phyloP scores from a whole-genome alignment of 352 stramenopile genomes.

The Sclerospora graminicola region DNA sequence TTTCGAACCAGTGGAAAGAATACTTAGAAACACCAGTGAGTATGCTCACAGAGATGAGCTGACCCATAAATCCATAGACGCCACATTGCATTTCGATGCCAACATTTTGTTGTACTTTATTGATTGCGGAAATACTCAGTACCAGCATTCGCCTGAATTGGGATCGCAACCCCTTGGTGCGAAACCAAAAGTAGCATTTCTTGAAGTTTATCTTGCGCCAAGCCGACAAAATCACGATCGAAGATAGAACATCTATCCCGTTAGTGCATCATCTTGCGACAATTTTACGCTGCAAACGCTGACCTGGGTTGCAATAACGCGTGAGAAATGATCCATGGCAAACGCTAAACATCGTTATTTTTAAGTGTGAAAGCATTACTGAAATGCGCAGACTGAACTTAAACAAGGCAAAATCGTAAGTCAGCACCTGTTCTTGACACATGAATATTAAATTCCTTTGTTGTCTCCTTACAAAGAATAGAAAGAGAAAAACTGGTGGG shows the following conservation, averaged over 20 bases:
- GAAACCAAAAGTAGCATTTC: constrained; percentile 60
- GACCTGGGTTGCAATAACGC: constrained; percentile 65
- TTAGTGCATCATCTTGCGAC: too few species aligned
- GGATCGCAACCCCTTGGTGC: constrained; percentile 53
- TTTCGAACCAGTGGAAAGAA: constrained; percentile 94
- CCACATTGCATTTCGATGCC: too few species aligned
- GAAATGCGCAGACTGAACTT: constrained; percentile 63
- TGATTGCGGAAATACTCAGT: constrained; percentile 15
- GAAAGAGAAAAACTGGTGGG: too few species aligned
- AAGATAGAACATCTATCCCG: too few species aligned
- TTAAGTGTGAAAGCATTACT: constrained; percentile 64
- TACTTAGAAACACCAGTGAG: constrained; percentile 91
- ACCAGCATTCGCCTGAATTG: constrained; percentile 32
- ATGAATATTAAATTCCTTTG: too few species aligned
- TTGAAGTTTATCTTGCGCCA: constrained; percentile 57
- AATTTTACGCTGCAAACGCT: background rate
- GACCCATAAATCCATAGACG: constrained; percentile 23
- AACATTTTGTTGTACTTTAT: too few species aligned
- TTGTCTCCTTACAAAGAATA: too few species aligned
- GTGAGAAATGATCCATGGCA: constrained; percentile 69
- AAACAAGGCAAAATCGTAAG: too few species aligned
- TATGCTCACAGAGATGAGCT: constrained; percentile 89
- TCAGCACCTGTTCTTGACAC: too few species aligned
- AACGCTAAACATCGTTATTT: constrained; percentile 71
- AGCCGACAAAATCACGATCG: constrained; percentile 42